phyloP scores from a whole-genome alignment of 1,139 yeast species.

The Debaryomyces udenii region DNA sequence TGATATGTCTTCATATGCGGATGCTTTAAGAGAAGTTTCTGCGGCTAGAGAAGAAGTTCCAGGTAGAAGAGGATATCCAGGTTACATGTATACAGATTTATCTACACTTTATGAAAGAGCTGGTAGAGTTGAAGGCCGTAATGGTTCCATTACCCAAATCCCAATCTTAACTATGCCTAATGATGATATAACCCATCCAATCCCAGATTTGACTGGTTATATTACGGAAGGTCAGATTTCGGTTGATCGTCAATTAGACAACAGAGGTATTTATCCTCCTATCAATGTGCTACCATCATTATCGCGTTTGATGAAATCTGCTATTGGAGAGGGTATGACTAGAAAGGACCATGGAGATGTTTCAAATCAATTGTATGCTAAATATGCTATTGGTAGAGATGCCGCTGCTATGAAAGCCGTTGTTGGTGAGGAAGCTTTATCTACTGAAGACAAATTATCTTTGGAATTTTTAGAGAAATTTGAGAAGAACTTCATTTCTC shows the following conservation, averaged over 20 bases:
- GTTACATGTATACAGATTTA: conserved; percentile 99
- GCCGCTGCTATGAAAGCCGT: conserved; percentile 99
- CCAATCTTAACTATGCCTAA: conserved; percentile 99
- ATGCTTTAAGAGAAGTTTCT: conserved; percentile 98
- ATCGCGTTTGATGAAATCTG: conserved; percentile 98
- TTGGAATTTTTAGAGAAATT: conserved; percentile 96
- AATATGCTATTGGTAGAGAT: conserved; percentile 98
- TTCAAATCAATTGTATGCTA: conserved; percentile 97
- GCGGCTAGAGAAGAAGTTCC: conserved; percentile 99
- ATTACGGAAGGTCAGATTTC: conserved; percentile 99
- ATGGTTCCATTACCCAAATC: conserved; percentile 98
- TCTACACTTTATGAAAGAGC: conserved; percentile 99
- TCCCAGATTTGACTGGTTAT: conserved; percentile 99
- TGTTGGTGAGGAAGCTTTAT: conserved; percentile 98
- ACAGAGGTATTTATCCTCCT: conserved; percentile 98
- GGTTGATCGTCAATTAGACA: conserved; percentile 92
- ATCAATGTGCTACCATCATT: conserved; percentile 96
- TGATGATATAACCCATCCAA: conserved; percentile 99
- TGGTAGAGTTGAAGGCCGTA: conserved; percentile 99
- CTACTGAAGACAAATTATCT: conserved; percentile 95
- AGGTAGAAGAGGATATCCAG: conserved; percentile 99
- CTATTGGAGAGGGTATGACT: conserved; percentile 99
- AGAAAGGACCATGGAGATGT: conserved; percentile 99
- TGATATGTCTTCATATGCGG: conserved; percentile 99
- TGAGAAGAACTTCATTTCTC: conserved; percentile 91